phyloP scores from a whole-genome alignment of 306 rosid genomes.

The Trichosanthes cucumerina region DNA sequence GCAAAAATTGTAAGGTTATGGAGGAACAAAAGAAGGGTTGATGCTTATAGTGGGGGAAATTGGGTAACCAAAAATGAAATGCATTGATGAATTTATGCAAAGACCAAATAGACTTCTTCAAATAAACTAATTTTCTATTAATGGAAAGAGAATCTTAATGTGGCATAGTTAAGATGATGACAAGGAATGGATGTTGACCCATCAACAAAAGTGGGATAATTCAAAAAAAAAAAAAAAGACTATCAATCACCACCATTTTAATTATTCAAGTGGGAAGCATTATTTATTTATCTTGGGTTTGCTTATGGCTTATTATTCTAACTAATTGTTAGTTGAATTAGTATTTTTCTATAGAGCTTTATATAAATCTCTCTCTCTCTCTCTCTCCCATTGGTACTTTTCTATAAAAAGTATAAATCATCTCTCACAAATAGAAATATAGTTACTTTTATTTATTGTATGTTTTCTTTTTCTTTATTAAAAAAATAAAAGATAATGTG shows the following conservation, averaged over 20 bases:
- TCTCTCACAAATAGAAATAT: not conserved
- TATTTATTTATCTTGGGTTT: not conserved
- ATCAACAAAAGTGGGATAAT: slow-evolving; percentile 37
- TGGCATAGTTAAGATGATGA: slow-evolving; percentile 56
- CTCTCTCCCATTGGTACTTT: not conserved
- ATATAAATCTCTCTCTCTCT: not conserved
- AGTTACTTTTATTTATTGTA: not conserved
- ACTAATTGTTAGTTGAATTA: not conserved
- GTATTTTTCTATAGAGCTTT: not conserved
- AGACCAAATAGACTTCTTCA: not conserved
- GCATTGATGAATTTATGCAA: not conserved
- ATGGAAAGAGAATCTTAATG: slow-evolving; percentile 31
- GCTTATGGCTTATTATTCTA: not conserved
- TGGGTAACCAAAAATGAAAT: not conserved
- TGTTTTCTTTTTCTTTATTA: not conserved
- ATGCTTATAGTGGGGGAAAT: not conserved
- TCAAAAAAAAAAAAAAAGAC: slow-evolving; percentile 11
- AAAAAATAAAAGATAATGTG: not conserved
- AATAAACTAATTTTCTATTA: slow-evolving; percentile 12
- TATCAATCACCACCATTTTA: slow-evolving; percentile 19
- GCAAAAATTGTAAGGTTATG: not conserved
- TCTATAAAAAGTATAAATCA: not conserved
- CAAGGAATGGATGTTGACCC: slow-evolving; percentile 56
- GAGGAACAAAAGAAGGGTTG: not conserved
- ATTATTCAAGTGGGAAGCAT: slow-evolving; percentile 25